Evolutionary conservation across 2,329 filamentous ascomycete species (phyloP).

Genomic region (Dactylellina parvicollis): DNA sequence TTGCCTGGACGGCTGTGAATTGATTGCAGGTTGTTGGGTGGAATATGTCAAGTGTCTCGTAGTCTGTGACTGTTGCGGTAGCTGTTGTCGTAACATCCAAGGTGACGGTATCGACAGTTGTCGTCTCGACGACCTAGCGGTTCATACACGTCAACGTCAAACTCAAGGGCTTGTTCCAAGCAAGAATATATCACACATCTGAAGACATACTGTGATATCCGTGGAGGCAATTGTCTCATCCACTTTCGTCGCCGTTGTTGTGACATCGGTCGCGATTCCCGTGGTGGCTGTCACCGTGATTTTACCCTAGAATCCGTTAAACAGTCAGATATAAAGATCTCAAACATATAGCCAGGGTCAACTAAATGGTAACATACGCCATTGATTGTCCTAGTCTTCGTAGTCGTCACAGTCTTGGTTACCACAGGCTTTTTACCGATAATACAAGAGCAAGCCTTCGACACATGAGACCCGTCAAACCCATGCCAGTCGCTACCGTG

Average conservation of each 20-base stretch:
- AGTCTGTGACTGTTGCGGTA: slow-evolving; percentile 3
- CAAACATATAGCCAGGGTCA: not conserved
- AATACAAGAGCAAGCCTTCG: slow-evolving; percentile 13
- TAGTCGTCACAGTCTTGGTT: slow-evolving; percentile 2
- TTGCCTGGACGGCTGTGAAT: slow-evolving; percentile 8
- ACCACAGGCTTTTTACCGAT: not conserved
- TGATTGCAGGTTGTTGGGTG: slow-evolving; percentile 5
- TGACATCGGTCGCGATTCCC: slow-evolving; percentile 2
- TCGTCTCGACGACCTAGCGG: slow-evolving; percentile 7
- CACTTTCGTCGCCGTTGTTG: not conserved
- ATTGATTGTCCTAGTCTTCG: not conserved
- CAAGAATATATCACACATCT: not conserved
- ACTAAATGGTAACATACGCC: not conserved
- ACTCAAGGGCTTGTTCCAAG: not conserved
- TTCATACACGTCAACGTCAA: not conserved
- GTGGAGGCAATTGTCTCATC: not conserved
- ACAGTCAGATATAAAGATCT: not conserved
- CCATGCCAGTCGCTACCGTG: slow-evolving; percentile 7
- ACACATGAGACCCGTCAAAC: slow-evolving; percentile 17
- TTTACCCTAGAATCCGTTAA: not conserved
- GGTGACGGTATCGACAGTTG: slow-evolving; percentile 1
- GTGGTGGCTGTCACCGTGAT: not conserved
- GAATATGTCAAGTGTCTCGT: slow-evolving; percentile 16
- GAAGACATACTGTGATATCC: slow-evolving; percentile 5
- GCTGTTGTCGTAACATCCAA: not conserved